These are phyloP conservation scores for Cicer pinnatifidum DNA, from an alignment of 306 rosid genomes.

Conservation along the genomic window DNA sequence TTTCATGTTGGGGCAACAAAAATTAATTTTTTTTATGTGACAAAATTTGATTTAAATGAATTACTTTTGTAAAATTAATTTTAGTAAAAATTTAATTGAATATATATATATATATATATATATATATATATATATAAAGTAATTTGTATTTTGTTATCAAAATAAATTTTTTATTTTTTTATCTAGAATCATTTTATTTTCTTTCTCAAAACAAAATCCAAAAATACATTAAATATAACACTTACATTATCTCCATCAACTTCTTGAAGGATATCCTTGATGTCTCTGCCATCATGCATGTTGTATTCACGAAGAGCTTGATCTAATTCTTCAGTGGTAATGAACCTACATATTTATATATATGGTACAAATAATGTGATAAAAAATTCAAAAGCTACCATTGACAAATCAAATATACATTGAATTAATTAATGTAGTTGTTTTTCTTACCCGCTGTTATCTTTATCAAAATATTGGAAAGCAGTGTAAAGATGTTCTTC, in stretches of 20 bases:
- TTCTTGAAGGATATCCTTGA: constrained; percentile 77
- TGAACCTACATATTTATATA: constrained; percentile 54
- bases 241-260: constrained; percentile 89
- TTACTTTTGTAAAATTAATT: no score
- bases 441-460: constrained; percentile 80
- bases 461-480: constrained; percentile 91
- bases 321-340: constrained; percentile 88
- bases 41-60: no score
- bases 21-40: no score
- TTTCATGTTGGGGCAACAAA: no score
- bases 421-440: background rate
- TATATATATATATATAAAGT: no score
- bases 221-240: background rate
- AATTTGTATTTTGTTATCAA: no score
- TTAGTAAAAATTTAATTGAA: no score
- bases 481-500: constrained; percentile 97
- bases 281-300: constrained; percentile 91
- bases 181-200: background rate
- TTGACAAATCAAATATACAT: no score
- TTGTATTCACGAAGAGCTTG: constrained; percentile 84
- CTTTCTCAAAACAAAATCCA: background rate
- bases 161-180: background rate
- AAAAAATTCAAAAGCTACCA: background rate
- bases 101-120: no score
- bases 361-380: background rate